A percentile compares a stretch with the other conserved stretches of the same genome.
Evolutionary conservation across 108 stramenopile species (phyloP).

Genomic region (Aurantiochytrium sp.): DNA sequence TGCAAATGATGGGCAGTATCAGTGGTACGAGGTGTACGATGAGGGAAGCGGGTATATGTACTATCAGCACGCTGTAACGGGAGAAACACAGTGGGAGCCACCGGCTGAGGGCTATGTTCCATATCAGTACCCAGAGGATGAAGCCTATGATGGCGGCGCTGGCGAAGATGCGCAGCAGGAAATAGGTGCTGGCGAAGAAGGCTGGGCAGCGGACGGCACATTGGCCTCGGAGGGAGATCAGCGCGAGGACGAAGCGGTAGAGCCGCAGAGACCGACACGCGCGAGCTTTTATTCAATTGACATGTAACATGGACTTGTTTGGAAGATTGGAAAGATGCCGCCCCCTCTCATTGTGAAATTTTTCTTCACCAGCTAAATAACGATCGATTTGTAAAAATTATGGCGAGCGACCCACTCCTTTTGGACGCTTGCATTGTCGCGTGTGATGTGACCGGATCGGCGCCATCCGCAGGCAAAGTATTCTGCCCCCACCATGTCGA

Average conservation of each 20-base stretch:
- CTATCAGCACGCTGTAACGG: background rate
- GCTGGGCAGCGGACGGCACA: background rate
- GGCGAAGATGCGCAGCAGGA: background rate
- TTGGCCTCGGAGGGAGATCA: background rate
- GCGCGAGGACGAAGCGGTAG: background rate
- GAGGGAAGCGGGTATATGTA: background rate
- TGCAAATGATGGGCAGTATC: background rate
- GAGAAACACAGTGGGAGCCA: background rate
- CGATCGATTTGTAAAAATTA: background rate
- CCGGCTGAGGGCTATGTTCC: background rate
- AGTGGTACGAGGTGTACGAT: background rate
- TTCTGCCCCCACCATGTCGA: background rate
- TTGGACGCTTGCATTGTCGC: background rate
- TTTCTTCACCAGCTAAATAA: no score
- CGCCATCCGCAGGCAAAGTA: slow-evolving; percentile 15
- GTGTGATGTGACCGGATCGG: background rate
- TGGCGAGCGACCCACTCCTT: background rate
- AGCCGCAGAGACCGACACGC: background rate
- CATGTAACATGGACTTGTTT: background rate
- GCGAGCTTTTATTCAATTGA: background rate
- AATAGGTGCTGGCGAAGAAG: background rate
- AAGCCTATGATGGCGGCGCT: background rate
- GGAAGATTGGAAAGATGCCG: no score
- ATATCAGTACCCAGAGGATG: background rate
- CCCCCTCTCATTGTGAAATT: no score